Evolutionary conservation across 331 rosid genomes (phyloP).

Genomic region (Quercus lobata): DNA sequence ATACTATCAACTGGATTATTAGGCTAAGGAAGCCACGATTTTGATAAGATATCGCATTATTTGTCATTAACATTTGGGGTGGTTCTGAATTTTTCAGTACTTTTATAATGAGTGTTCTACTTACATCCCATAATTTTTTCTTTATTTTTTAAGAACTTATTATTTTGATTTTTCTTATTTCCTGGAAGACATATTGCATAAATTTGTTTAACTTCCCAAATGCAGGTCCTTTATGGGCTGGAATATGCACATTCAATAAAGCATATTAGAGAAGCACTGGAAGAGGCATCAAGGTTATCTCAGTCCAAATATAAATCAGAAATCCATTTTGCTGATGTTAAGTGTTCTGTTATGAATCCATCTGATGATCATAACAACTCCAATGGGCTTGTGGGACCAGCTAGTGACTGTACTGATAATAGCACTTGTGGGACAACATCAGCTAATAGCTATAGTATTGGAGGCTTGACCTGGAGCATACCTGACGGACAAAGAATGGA

Average conservation of each 20-base stretch:
- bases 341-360: constrained; percentile 56
- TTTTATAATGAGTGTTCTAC: neutral
- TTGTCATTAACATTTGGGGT: neutral
- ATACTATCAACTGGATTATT: neutral
- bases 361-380: constrained; percentile 31
- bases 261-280: constrained; percentile 41
- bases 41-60: neutral
- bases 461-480: constrained; percentile 79
- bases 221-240: constrained; percentile 83
- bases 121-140: neutral
- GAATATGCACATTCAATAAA: constrained; percentile 60
- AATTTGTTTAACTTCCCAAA: constrained; percentile 10
- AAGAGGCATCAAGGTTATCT: constrained; percentile 28
- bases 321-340: constrained; percentile 61
- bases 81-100: neutral
- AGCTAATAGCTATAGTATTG: constrained; percentile 40
- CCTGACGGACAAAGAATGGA: constrained; percentile 61
- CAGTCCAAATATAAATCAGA: constrained; percentile 22
- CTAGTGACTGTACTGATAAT: constrained; percentile 17
- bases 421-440: constrained; percentile 21
- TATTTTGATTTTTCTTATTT: neutral
- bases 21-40: neutral
- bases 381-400: constrained; percentile 31
- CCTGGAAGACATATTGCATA: neutral
- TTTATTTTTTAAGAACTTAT: neutral